A percentile compares a stretch with the other conserved stretches of the same genome.
Evolutionary conservation across 768 basidiomycete genomes (phyloP).

Genomic region (Saitozyma sp.): DNA sequence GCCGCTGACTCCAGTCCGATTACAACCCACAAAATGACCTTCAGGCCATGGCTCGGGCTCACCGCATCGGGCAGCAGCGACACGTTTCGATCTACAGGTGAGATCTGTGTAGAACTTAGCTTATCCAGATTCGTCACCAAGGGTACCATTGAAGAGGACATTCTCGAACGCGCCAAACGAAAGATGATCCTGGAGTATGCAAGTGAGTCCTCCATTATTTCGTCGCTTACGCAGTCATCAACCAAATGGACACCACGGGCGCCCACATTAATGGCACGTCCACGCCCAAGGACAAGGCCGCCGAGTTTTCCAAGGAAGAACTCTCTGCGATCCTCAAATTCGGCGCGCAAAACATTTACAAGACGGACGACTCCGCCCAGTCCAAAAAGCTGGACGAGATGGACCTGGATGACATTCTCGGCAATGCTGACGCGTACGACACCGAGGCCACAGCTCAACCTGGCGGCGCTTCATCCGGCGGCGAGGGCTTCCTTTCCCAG

Average conservation of each 20-base stretch:
- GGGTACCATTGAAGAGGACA: constrained; percentile 99
- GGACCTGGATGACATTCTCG: constrained; percentile 98
- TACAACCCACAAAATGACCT: constrained; percentile 99
- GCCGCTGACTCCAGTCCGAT: constrained; percentile 66
- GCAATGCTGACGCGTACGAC: constrained; percentile 94
- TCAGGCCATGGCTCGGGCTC: constrained; percentile 98
- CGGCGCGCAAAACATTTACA: constrained; percentile 99
- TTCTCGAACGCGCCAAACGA: constrained; percentile 94
- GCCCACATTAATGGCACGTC: constrained; percentile 80
- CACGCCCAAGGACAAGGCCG: constrained; percentile 54
- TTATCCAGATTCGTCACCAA: constrained; percentile 76
- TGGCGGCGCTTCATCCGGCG: constrained; percentile 90
- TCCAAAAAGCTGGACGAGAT: constrained; percentile 96
- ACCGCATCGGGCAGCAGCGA: constrained; percentile 97
- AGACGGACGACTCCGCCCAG: constrained; percentile 90
- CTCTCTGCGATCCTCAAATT: constrained; percentile 96
- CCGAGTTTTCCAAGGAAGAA: constrained; percentile 74
- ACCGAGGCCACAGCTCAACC: constrained; percentile 79
- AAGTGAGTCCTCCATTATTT: constrained; percentile 63
- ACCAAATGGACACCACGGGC: constrained; percentile 99
- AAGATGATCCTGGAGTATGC: constrained; percentile 99
- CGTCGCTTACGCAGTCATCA: constrained; percentile 73
- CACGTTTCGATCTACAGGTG: constrained; percentile 94
- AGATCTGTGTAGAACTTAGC: background rate
- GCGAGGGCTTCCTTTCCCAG: constrained; percentile 91